Evolutionary conservation across 306 rosid genomes (phyloP).

Genomic region (Ormosia emarginata): DNA sequence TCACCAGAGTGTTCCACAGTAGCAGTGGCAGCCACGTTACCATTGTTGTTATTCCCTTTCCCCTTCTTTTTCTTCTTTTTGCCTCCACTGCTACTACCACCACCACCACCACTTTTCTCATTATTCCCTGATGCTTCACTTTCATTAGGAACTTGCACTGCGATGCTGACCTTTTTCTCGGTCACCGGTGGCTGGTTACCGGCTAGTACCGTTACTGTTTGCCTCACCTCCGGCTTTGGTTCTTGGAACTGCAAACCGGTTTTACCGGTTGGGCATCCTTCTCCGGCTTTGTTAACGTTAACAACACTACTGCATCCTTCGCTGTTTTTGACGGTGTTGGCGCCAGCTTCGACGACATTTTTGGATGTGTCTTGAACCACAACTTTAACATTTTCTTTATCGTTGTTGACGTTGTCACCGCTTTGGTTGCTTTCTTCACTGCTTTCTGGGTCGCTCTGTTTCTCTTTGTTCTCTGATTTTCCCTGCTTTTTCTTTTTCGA

Average conservation of each 20-base stretch:
- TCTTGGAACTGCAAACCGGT: conserved; percentile 41
- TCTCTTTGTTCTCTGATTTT: conserved; percentile 37
- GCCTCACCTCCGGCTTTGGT: conserved; percentile 36
- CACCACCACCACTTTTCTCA: conserved; percentile 23
- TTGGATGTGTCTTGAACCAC: conserved; percentile 31
- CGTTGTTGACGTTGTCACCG: conserved; percentile 24
- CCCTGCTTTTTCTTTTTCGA: conserved; percentile 37
- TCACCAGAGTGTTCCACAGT: conserved; percentile 13
- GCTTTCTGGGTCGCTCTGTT: conserved; percentile 35
- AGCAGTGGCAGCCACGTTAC: neutral
- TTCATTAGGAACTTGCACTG: conserved; percentile 34
- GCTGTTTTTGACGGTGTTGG: neutral
- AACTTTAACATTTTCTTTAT: conserved; percentile 40
- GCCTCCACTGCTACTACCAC: conserved; percentile 28
- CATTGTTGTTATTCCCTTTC: conserved; percentile 30
- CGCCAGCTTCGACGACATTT: conserved; percentile 20
- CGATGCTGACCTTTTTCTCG: conserved; percentile 35
- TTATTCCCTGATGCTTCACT: conserved; percentile 12
- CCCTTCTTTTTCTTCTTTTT: conserved; percentile 77
- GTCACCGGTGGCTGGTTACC: conserved; percentile 30
- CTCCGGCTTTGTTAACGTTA: neutral
- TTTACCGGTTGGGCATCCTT: conserved; percentile 34
- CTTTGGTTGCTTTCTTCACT: conserved; percentile 32
- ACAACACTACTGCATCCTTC: neutral
- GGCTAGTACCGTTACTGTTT: conserved; percentile 35